A percentile compares a stretch with the other conserved stretches of the same genome.
These are phyloP conservation scores for Ciborinia camelliae DNA, from an alignment of 2,329 filamentous ascomycete genomes.

Conservation along the genomic window DNA sequence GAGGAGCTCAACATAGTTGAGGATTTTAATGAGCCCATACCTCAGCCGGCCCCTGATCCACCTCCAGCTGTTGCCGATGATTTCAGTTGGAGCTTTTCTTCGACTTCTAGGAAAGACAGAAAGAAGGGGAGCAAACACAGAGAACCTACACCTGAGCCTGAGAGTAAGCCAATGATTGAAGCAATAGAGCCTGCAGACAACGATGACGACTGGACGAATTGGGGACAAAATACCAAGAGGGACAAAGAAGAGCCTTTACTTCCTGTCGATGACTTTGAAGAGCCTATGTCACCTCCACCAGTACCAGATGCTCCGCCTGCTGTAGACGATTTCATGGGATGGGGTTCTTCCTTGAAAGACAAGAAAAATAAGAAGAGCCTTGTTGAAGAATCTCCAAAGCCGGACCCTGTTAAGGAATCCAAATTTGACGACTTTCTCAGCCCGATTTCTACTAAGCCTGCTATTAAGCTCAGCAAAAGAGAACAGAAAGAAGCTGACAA, in stretches of 20 bases:
- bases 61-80: constrained; percentile 35
- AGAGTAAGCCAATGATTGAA: constrained; percentile 28
- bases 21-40: constrained; percentile 14
- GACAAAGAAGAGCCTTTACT: constrained; percentile 33
- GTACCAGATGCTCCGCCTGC: constrained; percentile 37
- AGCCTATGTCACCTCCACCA: constrained; percentile 37
- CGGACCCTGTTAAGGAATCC: constrained; percentile 46
- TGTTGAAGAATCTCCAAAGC: constrained; percentile 44
- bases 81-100: constrained; percentile 20
- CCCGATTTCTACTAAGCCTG: constrained; percentile 31
- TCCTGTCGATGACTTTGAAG: constrained; percentile 37
- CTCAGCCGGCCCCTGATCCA: constrained; percentile 29
- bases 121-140: constrained; percentile 42
- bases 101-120: constrained; percentile 40
- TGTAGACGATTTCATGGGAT: constrained; percentile 35
- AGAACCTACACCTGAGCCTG: constrained; percentile 26
- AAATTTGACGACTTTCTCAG: constrained; percentile 40
- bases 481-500: constrained; percentile 49
- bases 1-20: constrained; percentile 19
- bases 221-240: constrained; percentile 33
- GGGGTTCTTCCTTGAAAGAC: constrained; percentile 34
- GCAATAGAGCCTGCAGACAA: constrained; percentile 27
- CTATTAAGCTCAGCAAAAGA: constrained; percentile 46
- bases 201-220: constrained; percentile 34
- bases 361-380: constrained; percentile 52